These are phyloP conservation scores for Inga leiocalycina DNA, from an alignment of 306 rosid species.

Conservation along the genomic window DNA sequence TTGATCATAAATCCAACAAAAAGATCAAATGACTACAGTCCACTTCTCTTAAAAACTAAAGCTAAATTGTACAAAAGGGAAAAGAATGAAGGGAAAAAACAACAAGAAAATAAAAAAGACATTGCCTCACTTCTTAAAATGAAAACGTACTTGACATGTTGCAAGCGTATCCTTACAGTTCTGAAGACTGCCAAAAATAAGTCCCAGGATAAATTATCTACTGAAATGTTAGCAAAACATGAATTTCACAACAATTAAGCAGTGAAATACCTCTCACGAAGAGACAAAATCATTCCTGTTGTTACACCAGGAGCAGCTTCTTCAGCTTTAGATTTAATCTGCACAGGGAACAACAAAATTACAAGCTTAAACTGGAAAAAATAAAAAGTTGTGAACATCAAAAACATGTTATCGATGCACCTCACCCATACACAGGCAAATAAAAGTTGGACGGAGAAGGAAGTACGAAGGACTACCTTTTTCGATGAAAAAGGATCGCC, in stretches of 20 bases:
- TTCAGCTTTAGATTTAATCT: slow-evolving; percentile 67
- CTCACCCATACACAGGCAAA: slow-evolving; percentile 16
- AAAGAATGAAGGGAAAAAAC: not conserved
- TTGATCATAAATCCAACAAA: slow-evolving; percentile 9
- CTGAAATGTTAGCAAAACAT: not conserved
- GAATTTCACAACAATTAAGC: not conserved
- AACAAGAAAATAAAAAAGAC: not conserved
- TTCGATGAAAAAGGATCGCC: slow-evolving; percentile 58
- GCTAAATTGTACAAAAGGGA: not conserved
- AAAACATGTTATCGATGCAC: not conserved
- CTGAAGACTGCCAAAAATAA: slow-evolving; percentile 75
- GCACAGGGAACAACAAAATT: slow-evolving; percentile 19
- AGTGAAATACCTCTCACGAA: slow-evolving; percentile 79
- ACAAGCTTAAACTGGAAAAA: not conserved
- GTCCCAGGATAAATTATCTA: slow-evolving; percentile 1
- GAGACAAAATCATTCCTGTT: slow-evolving; percentile 92
- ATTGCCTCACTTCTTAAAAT: slow-evolving; percentile 22
- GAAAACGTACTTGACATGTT: slow-evolving; percentile 68
- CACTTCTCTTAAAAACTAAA: slow-evolving; percentile 8
- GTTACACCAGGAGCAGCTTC: slow-evolving; percentile 90
- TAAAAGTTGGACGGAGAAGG: not conserved
- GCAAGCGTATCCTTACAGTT: slow-evolving; percentile 67
- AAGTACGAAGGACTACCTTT: slow-evolving; percentile 46
- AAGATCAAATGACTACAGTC: slow-evolving; percentile 9
- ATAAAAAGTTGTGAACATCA: not conserved